phyloP scores from a whole-genome alignment of 2,329 filamentous ascomycete species.

The Arthrobotrys pseudoclavata region DNA sequence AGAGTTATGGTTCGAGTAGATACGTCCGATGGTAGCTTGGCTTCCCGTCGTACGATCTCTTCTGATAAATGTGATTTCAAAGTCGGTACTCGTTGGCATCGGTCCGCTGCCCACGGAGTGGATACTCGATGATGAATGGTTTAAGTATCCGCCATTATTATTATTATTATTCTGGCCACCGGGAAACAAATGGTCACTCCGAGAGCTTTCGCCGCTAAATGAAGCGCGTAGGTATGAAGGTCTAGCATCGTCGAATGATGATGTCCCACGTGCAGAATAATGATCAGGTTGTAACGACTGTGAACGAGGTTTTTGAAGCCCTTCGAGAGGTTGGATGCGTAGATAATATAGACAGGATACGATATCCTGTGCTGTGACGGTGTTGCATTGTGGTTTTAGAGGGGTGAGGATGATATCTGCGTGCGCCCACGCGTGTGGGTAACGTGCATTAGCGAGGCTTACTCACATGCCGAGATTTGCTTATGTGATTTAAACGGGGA shows the following conservation, averaged over 20 bases:
- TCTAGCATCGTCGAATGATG: slow-evolving; percentile 37
- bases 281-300: slow-evolving; percentile 42
- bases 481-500: neutral
- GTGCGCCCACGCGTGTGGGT: slow-evolving; percentile 9
- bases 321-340: slow-evolving; percentile 75
- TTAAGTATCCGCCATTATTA: neutral
- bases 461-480: slow-evolving; percentile 3
- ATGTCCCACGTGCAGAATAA: slow-evolving; percentile 10
- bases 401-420: slow-evolving; percentile 92
- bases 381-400: slow-evolving; percentile 87
- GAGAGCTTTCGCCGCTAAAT: slow-evolving; percentile 42
- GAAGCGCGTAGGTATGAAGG: slow-evolving; percentile 41
- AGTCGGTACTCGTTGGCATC: slow-evolving; percentile 30
- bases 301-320: slow-evolving; percentile 34
- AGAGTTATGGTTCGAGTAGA: slow-evolving; percentile 50
- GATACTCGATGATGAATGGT: slow-evolving; percentile 20
- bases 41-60: slow-evolving; percentile 30
- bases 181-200: slow-evolving; percentile 40
- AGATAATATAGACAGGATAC: slow-evolving; percentile 90
- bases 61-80: slow-evolving; percentile 58
- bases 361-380: slow-evolving; percentile 88
- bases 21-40: slow-evolving; percentile 43
- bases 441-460: slow-evolving; percentile 53
- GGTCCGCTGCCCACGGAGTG: slow-evolving; percentile 6
- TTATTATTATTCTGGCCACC: neutral